phyloP scores from a whole-genome alignment of 306 rosid genomes.

The Rosa rugosa region DNA sequence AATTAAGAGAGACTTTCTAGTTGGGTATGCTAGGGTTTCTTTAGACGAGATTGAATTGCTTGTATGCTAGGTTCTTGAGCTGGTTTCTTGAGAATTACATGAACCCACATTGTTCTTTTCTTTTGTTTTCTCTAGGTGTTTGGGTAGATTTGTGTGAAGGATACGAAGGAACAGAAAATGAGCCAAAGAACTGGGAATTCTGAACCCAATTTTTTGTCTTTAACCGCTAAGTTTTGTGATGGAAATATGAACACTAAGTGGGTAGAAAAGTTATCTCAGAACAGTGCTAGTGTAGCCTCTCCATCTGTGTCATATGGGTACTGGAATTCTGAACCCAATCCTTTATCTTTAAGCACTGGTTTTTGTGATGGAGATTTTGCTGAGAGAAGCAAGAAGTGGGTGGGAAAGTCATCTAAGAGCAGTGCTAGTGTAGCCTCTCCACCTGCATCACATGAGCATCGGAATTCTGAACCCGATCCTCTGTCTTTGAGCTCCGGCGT shows the following conservation, averaged over 20 bases:
- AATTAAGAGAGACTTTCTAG: background rate
- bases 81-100: constrained; percentile 1
- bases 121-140: constrained; percentile 1
- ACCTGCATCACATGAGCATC: background rate
- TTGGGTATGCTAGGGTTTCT: background rate
- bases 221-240: background rate
- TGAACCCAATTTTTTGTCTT: background rate
- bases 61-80: background rate
- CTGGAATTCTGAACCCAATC: background rate
- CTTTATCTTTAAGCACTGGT: background rate
- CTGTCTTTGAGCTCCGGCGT: background rate
- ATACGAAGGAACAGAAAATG: background rate
- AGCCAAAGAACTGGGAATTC: background rate
- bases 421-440: background rate
- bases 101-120: background rate
- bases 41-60: background rate
- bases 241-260: background rate
- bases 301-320: background rate
- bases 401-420: background rate
- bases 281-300: background rate
- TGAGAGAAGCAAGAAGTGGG: background rate
- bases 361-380: background rate
- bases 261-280: background rate
- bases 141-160: background rate
- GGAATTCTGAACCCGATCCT: background rate